These are phyloP conservation scores for Amanita inopinata DNA, from an alignment of 768 basidiomycete genomes.

Conservation along the genomic window DNA sequence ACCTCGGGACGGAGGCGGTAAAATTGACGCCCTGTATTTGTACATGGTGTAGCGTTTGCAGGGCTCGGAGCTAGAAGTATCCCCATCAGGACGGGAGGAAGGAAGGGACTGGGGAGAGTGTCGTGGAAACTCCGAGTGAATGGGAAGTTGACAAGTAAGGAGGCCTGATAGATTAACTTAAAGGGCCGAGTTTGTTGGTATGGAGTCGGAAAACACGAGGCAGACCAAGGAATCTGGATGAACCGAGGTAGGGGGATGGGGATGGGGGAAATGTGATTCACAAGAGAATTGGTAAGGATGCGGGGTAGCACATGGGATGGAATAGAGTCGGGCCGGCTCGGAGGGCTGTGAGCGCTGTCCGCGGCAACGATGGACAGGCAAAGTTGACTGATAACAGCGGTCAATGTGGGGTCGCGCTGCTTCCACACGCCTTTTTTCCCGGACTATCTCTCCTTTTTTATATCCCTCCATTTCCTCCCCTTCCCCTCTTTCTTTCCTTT, in stretches of 20 bases:
- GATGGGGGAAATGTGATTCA: not conserved
- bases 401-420: not conserved
- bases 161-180: no score
- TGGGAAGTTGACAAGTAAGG: not conserved
- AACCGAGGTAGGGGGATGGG: not conserved
- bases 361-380: not conserved
- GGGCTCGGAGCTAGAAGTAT: no score
- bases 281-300: not conserved
- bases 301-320: not conserved
- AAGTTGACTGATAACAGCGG: not conserved
- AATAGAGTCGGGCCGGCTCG: slow-evolving; percentile 8
- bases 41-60: no score
- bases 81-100: not conserved
- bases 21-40: no score
- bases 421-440: slow-evolving; percentile 1
- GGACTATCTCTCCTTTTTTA: not conserved
- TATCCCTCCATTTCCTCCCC: slow-evolving; percentile 5
- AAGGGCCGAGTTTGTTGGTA: no score
- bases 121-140: not conserved
- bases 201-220: not conserved
- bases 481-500: slow-evolving; percentile 5
- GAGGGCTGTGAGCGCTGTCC: slow-evolving; percentile 3
- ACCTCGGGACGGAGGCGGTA: not conserved
- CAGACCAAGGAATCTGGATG: not conserved
- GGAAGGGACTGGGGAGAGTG: not conserved